These are phyloP conservation scores for Arthrobotrys conoides DNA, from an alignment of 2,329 filamentous ascomycete genomes.

Conservation along the genomic window DNA sequence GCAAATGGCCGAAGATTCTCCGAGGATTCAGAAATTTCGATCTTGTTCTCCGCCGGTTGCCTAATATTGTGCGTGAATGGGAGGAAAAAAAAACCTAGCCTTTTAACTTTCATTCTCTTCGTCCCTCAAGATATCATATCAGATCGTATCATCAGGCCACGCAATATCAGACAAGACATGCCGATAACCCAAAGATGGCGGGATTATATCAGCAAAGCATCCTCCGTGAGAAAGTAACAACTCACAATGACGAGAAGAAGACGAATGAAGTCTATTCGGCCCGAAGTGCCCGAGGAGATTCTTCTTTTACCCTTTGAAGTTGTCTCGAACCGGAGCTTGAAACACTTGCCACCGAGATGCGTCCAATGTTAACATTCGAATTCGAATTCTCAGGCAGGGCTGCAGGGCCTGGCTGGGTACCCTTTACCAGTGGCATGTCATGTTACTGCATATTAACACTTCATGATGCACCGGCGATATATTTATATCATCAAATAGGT, in stretches of 20 bases:
- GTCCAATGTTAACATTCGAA: not conserved
- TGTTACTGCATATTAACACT: not conserved
- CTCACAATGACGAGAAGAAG: not conserved
- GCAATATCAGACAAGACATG: conserved; percentile 16
- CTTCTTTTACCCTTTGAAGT: not conserved
- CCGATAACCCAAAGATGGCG: not conserved
- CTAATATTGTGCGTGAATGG: not conserved
- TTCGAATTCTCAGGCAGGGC: not conserved
- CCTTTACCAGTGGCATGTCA: not conserved
- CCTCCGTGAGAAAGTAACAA: not conserved
- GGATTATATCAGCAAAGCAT: not conserved
- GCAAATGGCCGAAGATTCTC: conserved; percentile 21
- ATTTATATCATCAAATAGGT: not conserved
- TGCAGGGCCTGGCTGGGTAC: no score
- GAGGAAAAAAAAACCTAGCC: not conserved
- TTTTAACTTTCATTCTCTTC: not conserved
- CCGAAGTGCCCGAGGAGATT: conserved; percentile 5
- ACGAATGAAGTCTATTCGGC: not conserved
- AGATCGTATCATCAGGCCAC: conserved; percentile 25
- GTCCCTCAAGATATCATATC: not conserved
- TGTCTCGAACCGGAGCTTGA: conserved; percentile 7
- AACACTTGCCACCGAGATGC: conserved; percentile 4
- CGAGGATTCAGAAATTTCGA: not conserved
- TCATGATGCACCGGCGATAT: not conserved
- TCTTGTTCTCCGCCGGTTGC: not conserved